Evolutionary conservation across 2,329 filamentous ascomycete genomes (phyloP).

Genomic region (Sporothrix globosa): DNA sequence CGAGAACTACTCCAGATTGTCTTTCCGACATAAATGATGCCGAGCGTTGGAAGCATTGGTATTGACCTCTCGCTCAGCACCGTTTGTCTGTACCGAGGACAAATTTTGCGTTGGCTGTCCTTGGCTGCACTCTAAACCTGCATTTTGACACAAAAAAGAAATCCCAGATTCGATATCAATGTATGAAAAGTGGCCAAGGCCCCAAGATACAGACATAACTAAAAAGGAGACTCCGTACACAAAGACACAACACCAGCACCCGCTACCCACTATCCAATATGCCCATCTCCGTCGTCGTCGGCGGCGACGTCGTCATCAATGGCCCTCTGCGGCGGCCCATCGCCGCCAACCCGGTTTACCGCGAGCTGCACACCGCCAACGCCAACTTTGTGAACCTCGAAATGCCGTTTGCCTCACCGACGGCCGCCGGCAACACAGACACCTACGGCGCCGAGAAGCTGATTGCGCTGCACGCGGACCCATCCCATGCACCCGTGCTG

Average conservation of each 20-base stretch:
- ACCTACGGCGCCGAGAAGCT: constrained; percentile 1
- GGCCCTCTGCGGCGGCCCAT: constrained; percentile 9
- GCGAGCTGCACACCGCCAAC: constrained; percentile 6
- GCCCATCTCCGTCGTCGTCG: constrained; percentile 20
- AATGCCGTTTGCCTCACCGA: constrained; percentile 15
- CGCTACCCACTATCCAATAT: neutral
- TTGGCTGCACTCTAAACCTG: neutral
- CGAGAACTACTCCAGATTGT: neutral
- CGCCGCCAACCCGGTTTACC: constrained; percentile 2
- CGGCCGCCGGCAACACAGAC: neutral
- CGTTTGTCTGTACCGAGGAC: neutral
- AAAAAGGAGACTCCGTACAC: neutral
- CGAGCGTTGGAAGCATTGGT: neutral
- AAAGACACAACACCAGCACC: neutral
- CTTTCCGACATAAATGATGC: neutral
- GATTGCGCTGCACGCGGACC: constrained; percentile 12
- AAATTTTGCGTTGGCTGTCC: too few species aligned
- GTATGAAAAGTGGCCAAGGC: neutral
- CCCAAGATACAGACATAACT: neutral
- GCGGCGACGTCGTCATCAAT: constrained; percentile 24
- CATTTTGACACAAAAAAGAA: neutral
- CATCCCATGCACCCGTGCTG: neutral
- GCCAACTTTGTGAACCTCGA: constrained; percentile 24
- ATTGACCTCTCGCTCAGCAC: neutral
- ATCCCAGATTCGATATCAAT: neutral